Percentiles rank a stretch among this genome's conserved stretches.
These are phyloP conservation scores for Clarireedia paspali DNA, from an alignment of 2,329 filamentous ascomycete species.

Conservation along the genomic window DNA sequence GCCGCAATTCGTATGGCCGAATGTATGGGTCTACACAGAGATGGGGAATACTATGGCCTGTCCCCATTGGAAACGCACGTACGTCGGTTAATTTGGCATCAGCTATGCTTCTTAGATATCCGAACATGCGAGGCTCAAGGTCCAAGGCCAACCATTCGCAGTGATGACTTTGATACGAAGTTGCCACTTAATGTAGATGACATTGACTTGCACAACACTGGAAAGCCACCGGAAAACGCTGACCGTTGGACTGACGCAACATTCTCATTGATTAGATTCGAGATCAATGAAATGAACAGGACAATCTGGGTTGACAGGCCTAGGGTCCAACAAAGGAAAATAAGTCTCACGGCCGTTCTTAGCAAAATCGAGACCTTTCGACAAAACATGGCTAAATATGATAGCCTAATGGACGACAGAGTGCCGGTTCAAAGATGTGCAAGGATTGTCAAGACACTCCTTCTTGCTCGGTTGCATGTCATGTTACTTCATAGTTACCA, in stretches of 20 bases:
- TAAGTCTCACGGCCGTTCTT: slow-evolving; percentile 55
- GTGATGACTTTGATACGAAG: slow-evolving; percentile 67
- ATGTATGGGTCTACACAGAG: slow-evolving; percentile 69
- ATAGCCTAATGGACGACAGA: slow-evolving; percentile 50
- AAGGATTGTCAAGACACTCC: slow-evolving; percentile 55
- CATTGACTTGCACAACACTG: slow-evolving; percentile 44
- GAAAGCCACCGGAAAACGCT: slow-evolving; percentile 32
- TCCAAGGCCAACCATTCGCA: slow-evolving; percentile 61
- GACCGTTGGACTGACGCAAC: slow-evolving; percentile 61
- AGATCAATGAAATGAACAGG: slow-evolving; percentile 66
- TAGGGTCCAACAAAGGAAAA: slow-evolving; percentile 53
- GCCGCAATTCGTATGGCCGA: slow-evolving; percentile 67
- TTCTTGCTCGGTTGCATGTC: slow-evolving; percentile 55
- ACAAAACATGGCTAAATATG: slow-evolving; percentile 57
- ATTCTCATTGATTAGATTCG: slow-evolving; percentile 60
- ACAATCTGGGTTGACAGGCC: slow-evolving; percentile 62
- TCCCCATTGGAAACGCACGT: slow-evolving; percentile 63
- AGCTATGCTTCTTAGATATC: slow-evolving; percentile 69
- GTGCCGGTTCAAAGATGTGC: slow-evolving; percentile 57
- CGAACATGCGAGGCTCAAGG: slow-evolving; percentile 69
- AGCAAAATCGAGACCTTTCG: slow-evolving; percentile 63
- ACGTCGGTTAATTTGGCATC: slow-evolving; percentile 67
- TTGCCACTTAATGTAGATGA: slow-evolving; percentile 67
- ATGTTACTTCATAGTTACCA: slow-evolving; percentile 62
- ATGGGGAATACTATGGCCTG: slow-evolving; percentile 54